A percentile compares a stretch with the other conserved stretches of the same genome.
Evolutionary conservation across 805 yeast species (phyloP).

Genomic region (Metschnikowia anglica): DNA sequence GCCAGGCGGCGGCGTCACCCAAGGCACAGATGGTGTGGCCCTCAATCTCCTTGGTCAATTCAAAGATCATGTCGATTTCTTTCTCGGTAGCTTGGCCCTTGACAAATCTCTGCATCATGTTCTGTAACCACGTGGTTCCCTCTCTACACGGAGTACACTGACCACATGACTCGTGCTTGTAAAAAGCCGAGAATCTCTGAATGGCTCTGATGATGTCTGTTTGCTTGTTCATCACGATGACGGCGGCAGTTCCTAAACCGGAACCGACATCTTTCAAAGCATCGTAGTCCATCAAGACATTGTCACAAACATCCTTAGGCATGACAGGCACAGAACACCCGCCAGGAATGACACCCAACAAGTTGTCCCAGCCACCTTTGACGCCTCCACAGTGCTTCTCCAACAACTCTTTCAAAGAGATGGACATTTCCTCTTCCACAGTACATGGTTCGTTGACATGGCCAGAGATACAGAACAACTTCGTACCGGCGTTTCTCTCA

Average conservation of each 20-base stretch:
- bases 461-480: conserved; percentile 83
- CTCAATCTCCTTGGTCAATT: conserved; percentile 82
- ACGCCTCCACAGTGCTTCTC: conserved; percentile 92
- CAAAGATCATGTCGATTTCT: conserved; percentile 83
- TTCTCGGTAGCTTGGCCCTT: conserved; percentile 76
- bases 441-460: conserved; percentile 92
- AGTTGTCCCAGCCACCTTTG: conserved; percentile 90
- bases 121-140: conserved; percentile 83
- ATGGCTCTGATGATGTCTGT: conserved; percentile 84
- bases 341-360: conserved; percentile 85
- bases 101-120: conserved; percentile 80
- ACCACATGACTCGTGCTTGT: conserved; percentile 91
- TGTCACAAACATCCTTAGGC: conserved; percentile 64
- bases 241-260: conserved; percentile 91
- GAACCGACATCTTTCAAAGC: conserved; percentile 82
- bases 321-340: conserved; percentile 86
- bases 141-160: conserved; percentile 95
- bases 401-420: conserved; percentile 75
- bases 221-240: conserved; percentile 84
- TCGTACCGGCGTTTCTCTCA: conserved; percentile 80
- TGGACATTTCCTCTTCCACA: conserved; percentile 92
- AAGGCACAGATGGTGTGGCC: conserved; percentile 91
- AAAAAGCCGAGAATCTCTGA: conserved; percentile 79
- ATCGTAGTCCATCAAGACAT: conserved; percentile 82
- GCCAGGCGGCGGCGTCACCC: conserved; percentile 95